phyloP scores from a whole-genome alignment of 116 monocot species.

The Zostera marina region DNA sequence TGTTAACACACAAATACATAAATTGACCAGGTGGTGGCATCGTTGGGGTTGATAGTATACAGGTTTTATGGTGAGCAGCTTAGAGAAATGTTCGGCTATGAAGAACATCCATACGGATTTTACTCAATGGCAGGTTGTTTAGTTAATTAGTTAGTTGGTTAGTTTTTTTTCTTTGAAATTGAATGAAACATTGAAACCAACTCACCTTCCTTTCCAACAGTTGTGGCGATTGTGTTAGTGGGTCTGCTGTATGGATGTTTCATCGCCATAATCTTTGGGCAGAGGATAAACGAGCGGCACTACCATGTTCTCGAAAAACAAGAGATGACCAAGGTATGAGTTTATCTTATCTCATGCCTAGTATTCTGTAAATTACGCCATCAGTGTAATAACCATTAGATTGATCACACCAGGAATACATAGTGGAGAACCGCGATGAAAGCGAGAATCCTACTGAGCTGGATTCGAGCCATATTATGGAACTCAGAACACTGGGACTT shows the following conservation, averaged over 20 bases:
- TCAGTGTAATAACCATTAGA: not conserved
- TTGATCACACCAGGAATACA: slow-evolving; percentile 47
- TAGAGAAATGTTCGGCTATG: slow-evolving; percentile 94
- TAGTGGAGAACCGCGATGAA: slow-evolving; percentile 73
- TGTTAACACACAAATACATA: not conserved
- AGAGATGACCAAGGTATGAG: slow-evolving; percentile 86
- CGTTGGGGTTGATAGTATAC: slow-evolving; percentile 74
- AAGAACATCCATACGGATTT: slow-evolving; percentile 89
- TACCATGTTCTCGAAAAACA: slow-evolving; percentile 95
- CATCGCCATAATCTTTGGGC: slow-evolving; percentile 92
- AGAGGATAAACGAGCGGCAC: slow-evolving; percentile 84
- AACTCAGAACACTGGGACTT: slow-evolving; percentile 71
- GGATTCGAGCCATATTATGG: slow-evolving; percentile 54
- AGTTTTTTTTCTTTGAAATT: no score
- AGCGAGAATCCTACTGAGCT: slow-evolving; percentile 47
- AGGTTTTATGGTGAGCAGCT: slow-evolving; percentile 86
- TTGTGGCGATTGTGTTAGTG: slow-evolving; percentile 59
- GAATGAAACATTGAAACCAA: not conserved
- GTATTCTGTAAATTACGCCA: not conserved
- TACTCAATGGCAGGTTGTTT: slow-evolving; percentile 59
- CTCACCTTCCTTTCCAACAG: slow-evolving; percentile 18
- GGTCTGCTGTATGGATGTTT: slow-evolving; percentile 96
- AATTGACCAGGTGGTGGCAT: slow-evolving; percentile 44
- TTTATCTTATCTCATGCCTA: not conserved
- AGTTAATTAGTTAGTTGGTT: no score